Evolutionary conservation across 202 grass and related monocot species (phyloP), one percentile per base, ranked within the genome.

Genomic region (Brachypodium distachyon): DNA sequence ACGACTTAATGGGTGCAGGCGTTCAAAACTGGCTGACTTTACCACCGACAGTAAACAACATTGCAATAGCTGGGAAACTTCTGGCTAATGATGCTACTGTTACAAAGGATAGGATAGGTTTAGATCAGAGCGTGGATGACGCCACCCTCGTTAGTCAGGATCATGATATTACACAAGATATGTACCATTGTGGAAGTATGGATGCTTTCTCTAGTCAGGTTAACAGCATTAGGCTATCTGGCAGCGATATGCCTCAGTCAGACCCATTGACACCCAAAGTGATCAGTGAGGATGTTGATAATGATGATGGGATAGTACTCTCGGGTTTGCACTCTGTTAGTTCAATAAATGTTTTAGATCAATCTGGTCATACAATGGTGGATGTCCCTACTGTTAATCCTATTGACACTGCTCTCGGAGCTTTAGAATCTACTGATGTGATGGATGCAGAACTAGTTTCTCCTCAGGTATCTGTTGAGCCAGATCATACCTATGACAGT

Each of bases 11-110:
- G 14, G 76, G 55, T 49, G 12, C 52, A 69, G 83, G 51, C 70
- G 38, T 61, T 64, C 83, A 78, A 37, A 74, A 73, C 69, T 82
- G 87, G 84, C 55, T 86, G 73, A 66, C 67, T 81, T 78, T 93
- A 68, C 76, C 83, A 0, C 39, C 79, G 25, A 22, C 77, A 23
- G 23, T 68, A 13, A 89, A 76, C 22, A 31, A 9, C 46, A 73
- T 62, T 14, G 32, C 34, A 52, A 40, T 62, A 31, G 61, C 31
- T 50, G 55, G 23, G 41, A 22, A 73, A 41, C 21, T 58, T 69
- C 23, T 66, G 25, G 43, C 70, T 77, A 63, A 65, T 37, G 72
- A 51, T 77, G 48, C 33, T 81, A 18, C 26, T 50, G 57, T 56
- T 67, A 81, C 56, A 70, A 43, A 34, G 17, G 71, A 29, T 77